Evolutionary conservation across 169 alveolate genomes (phyloP), one percentile per base, ranked within the genome.

Genomic region (Eimeria acervulina): DNA sequence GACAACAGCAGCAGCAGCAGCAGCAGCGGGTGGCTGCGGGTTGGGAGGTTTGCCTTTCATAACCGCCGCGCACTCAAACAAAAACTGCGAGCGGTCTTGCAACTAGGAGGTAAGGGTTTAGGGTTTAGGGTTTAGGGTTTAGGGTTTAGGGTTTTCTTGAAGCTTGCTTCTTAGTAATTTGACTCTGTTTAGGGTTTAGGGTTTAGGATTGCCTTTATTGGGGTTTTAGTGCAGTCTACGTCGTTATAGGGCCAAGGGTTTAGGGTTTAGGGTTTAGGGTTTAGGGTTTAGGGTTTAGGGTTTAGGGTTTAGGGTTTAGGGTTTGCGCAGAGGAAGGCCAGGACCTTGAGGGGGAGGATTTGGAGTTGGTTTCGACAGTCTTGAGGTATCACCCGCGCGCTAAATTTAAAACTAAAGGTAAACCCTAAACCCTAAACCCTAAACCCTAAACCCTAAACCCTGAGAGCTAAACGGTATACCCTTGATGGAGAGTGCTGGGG

Each of bases 331-430:
- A 59, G 66, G 94, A 76, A 8, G 97, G 84, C 15, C 95, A 51
- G 63, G 81, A 81, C 28, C 96, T 97, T 26, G 85, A 89, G 44
- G 98, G 98, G 26, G 97, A 96, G 38, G 93, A 94, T 66, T 85
- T 38, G 52, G 93, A 96, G 84, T 84, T 97, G 55, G 40, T 97
- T 59, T 36, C 36, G 19, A 96, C 72, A 40, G 95, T 97, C 81
- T 44, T 97, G 90, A 59, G 74, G 33, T 52, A 89, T 51, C 97
- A 97, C 70, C 97, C 98, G 42, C 42, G 95, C 15, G 94, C 94
- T 23, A 63, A 88, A 42, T 38, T 40, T 4, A 88, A 88, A 36
- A 59, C 42, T 44, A 52, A 40, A 13, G 66, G 94, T 88, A 88
- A 13, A 81, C 47, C 38, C 59, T 51, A 51, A 51, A 51, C 59